phyloP scores from a whole-genome alignment of 148 eudicot genomes.

The Rhododendron henanense region DNA sequence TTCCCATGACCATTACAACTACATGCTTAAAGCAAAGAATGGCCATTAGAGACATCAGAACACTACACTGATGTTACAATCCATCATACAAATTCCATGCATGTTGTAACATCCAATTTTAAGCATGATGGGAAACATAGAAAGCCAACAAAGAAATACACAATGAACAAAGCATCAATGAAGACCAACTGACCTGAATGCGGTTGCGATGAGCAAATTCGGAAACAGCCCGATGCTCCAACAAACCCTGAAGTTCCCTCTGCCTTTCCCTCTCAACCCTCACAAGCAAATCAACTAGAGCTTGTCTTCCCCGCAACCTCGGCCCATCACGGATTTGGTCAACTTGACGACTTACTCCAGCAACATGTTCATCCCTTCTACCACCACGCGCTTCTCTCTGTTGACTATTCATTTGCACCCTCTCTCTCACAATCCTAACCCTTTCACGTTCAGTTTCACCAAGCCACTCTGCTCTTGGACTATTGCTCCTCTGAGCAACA shows the following conservation, averaged over 20 bases:
- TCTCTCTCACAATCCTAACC: constrained; percentile 93
- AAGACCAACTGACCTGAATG: constrained; percentile 64
- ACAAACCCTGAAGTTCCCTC: constrained; percentile 84
- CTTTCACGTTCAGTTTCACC: constrained; percentile 98
- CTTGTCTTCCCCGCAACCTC: constrained; percentile 94
- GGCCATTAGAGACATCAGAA: constrained; percentile 8
- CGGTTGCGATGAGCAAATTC: constrained; percentile 98
- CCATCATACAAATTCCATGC: neutral
- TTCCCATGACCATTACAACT: neutral
- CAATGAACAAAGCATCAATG: neutral
- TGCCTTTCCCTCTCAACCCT: constrained; percentile 93
- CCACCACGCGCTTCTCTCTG: constrained; percentile 68
- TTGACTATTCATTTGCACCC: constrained; percentile 95
- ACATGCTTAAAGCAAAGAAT: neutral
- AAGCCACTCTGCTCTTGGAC: constrained; percentile 85
- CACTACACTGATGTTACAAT: neutral
- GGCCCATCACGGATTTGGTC: constrained; percentile 42
- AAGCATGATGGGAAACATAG: constrained; percentile 1
- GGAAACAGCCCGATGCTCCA: constrained; percentile 94
- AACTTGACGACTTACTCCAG: constrained; percentile 30
- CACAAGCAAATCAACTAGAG: constrained; percentile 82
- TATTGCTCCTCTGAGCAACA: constrained; percentile 44
- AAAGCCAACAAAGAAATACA: neutral
- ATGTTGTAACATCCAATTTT: neutral
- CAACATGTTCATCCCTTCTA: constrained; percentile 58